Percentiles rank a stretch among this genome's conserved stretches.
phyloP scores from a whole-genome alignment of 768 basidiomycete genomes.

The Astraeus odoratus region DNA sequence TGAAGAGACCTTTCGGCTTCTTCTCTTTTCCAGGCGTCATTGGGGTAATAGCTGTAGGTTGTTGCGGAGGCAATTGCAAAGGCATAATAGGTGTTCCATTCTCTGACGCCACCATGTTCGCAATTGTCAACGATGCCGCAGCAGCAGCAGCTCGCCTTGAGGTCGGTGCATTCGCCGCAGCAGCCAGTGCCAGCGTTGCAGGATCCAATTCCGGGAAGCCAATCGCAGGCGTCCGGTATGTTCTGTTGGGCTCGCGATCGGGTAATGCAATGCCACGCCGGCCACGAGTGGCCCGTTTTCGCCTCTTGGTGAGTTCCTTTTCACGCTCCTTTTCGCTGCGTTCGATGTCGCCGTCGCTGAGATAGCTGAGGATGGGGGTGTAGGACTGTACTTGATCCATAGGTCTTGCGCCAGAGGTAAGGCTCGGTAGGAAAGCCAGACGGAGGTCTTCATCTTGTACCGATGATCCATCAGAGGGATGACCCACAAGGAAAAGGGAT shows the following conservation, averaged over 20 bases:
- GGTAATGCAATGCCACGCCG: constrained; percentile 77
- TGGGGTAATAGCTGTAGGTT: constrained; percentile 23
- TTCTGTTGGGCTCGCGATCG: constrained; percentile 88
- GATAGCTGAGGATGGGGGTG: constrained; percentile 85
- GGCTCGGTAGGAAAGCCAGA: constrained; percentile 80
- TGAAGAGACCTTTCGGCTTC: constrained; percentile 67
- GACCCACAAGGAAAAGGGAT: constrained; percentile 84
- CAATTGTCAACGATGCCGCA: constrained; percentile 77
- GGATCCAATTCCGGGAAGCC: constrained; percentile 78
- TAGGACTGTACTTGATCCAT: constrained; percentile 72
- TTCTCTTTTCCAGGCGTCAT: constrained; percentile 51
- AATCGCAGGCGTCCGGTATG: constrained; percentile 83
- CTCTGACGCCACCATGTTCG: constrained; percentile 88
- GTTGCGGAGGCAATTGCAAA: constrained; percentile 37
- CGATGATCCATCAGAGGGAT: constrained; percentile 70
- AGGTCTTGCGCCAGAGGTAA: constrained; percentile 63
- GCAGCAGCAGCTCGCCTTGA: constrained; percentile 82
- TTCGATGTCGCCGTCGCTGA: constrained; percentile 86
- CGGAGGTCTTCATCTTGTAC: constrained; percentile 90
- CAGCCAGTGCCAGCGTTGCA: constrained; percentile 59
- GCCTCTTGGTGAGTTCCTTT: constrained; percentile 81
- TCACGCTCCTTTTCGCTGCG: constrained; percentile 88
- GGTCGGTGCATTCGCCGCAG: constrained; percentile 58
- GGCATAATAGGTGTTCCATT: constrained; percentile 60
- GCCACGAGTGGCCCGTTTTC: constrained; percentile 79